Evolutionary conservation across 164 flowering plant species (phyloP).

Genomic region (Kalanchoe fedtschenkoi): DNA sequence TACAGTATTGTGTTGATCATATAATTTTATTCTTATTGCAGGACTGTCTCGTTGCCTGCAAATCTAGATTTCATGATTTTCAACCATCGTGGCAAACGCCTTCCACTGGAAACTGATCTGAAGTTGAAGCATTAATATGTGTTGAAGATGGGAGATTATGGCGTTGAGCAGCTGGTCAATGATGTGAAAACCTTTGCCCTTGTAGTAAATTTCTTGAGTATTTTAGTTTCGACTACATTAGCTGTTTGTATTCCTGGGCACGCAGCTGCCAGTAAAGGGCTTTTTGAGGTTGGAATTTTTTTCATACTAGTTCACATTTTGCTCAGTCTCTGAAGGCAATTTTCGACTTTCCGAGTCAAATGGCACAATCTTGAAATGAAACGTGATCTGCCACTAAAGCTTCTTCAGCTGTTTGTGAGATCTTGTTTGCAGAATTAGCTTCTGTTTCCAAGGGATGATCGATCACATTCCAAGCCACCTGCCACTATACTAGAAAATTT

Average conservation of each 20-base stretch:
- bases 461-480: no score
- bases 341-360: no score
- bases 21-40: slow-evolving; percentile 28
- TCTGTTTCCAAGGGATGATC: no score
- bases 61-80: slow-evolving; percentile 91
- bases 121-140: slow-evolving; percentile 28
- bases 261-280: no score
- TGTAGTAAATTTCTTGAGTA: not conserved
- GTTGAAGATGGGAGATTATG: not conserved
- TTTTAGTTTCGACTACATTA: not conserved
- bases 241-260: not conserved
- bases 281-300: not conserved
- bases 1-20: not conserved
- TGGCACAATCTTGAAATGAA: no score
- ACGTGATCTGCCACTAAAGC: no score
- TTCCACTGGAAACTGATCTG: slow-evolving; percentile 28
- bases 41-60: slow-evolving; percentile 71
- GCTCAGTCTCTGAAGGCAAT: not conserved
- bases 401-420: no score
- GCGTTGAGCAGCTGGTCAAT: no score
- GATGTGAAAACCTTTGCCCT: no score
- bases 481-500: no score
- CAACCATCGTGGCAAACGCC: slow-evolving; percentile 75
- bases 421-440: no score
- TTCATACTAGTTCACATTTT: not conserved